phyloP scores from a whole-genome alignment of 2,329 filamentous ascomycete species.

The Ophiostoma sp. region DNA sequence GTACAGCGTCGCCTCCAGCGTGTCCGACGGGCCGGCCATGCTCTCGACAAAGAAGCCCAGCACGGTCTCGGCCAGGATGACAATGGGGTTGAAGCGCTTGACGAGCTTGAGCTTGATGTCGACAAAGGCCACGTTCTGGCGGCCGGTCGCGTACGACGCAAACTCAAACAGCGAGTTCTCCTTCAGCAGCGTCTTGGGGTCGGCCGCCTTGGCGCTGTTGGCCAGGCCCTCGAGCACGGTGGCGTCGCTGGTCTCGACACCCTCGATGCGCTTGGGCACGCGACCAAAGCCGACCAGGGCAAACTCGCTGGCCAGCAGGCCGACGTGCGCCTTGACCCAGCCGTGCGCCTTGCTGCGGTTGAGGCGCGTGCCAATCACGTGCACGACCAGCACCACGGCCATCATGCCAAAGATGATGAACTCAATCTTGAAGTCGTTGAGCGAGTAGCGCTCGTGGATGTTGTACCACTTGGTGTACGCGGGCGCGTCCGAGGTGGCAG shows the following conservation, averaged over 20 bases:
- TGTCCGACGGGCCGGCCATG: constrained; percentile 63
- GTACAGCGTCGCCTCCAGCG: constrained; percentile 71
- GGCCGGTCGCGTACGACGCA: constrained; percentile 79
- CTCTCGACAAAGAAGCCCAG: constrained; percentile 76
- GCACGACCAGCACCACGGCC: constrained; percentile 66
- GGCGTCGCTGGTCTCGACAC: constrained; percentile 47
- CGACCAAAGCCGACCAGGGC: constrained; percentile 75
- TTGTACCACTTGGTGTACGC: constrained; percentile 97
- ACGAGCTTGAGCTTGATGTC: constrained; percentile 76
- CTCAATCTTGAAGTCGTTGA: constrained; percentile 82
- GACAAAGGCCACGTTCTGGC: constrained; percentile 86
- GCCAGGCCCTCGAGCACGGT: constrained; percentile 57
- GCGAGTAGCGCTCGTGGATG: constrained; percentile 81
- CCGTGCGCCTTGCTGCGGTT: constrained; percentile 75
- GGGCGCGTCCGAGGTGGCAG: constrained; percentile 44
- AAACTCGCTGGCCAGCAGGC: constrained; percentile 73
- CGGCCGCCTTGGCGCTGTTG: constrained; percentile 33
- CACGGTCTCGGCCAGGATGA: constrained; percentile 56
- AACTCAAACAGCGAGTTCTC: constrained; percentile 87
- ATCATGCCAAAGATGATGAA: constrained; percentile 74
- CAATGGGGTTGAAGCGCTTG: constrained; percentile 80
- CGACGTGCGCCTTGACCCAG: constrained; percentile 73
- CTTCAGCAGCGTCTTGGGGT: constrained; percentile 60
- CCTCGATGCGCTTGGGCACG: constrained; percentile 36
- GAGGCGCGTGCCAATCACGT: constrained; percentile 71